Evolutionary conservation across 2,329 filamentous ascomycete species (phyloP), one percentile per base, ranked within the genome.

Genomic region (Bipolaris zeicola): DNA sequence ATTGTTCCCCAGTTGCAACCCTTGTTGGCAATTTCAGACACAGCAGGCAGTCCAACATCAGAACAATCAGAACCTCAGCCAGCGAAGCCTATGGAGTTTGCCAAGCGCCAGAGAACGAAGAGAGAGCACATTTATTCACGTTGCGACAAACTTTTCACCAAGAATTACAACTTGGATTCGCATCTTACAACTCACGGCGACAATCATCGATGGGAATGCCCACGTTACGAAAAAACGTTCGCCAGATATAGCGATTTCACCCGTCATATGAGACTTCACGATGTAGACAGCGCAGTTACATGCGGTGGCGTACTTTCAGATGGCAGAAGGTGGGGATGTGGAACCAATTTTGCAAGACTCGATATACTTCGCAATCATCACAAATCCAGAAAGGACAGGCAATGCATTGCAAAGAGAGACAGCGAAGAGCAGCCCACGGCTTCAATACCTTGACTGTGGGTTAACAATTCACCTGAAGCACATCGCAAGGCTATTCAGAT

Each of bases 311-410:
- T 42, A n/a, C 38, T 63, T 20, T 26, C 28, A 38, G 45, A 57
- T 51, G 61, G 61, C 6, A 8, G 28, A 20, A 24, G 18, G 11
- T 63, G 61, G 61, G 61, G 61, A 14, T 63, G 61, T 48, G 61
- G 61, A n/a, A 31, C 45, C 13, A 50, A 26, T 37, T 63, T 63
- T 50, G 28, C 46, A 10, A 46, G 61, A 22, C 22, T 44, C 6
- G 60, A 63, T 50, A 51, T 49, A 28, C 46, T 63, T 47, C 49
- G 54, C 18, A 58, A 11, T 24, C 60, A 63, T 55, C 53, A 63
- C 26, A 56, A 56, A 18, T 48, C 47, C 1, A 51, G 55, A 45
- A 57, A 22, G 22, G 60, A 57, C 6, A 50, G 37, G 41, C 22
- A 34, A 18, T 62, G 60, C 24, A 18, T 61, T 41, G 49, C 49